Percentiles rank a stretch among this genome's conserved stretches.
phyloP scores from a whole-genome alignment of 2,329 filamentous ascomycete genomes.

The Stachybotrys echinatus region DNA sequence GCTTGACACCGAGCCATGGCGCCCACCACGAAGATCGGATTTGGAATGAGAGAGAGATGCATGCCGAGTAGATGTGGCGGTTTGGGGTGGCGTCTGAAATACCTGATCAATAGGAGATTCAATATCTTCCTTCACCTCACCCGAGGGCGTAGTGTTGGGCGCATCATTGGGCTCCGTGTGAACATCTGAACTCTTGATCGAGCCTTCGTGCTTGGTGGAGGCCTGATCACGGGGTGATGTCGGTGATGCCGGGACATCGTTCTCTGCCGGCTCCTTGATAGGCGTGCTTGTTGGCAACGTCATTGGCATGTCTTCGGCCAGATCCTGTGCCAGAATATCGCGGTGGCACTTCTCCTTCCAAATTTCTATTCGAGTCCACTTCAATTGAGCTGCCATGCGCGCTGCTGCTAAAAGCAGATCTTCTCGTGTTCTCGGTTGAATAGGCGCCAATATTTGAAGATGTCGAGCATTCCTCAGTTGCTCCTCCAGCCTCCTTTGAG shows the following conservation, averaged over 20 bases:
- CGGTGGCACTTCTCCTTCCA: conserved; percentile 89
- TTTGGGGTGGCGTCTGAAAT: conserved; percentile 24
- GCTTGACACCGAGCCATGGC: conserved; percentile 26
- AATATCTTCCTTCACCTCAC: conserved; percentile 11
- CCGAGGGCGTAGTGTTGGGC: conserved; percentile 11
- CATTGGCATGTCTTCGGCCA: conserved; percentile 64
- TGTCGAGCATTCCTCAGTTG: conserved; percentile 87
- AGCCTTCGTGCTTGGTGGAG: conserved; percentile 8
- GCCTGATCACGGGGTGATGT: conserved; percentile 18
- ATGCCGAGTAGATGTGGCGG: conserved; percentile 17
- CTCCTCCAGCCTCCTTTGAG: conserved; percentile 73
- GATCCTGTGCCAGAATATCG: conserved; percentile 78
- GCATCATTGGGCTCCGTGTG: conserved; percentile 16
- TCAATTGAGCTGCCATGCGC: conserved; percentile 79
- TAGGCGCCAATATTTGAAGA: conserved; percentile 80
- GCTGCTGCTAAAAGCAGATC: conserved; percentile 80
- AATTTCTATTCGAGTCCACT: conserved; percentile 91
- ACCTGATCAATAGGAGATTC: conserved; percentile 21
- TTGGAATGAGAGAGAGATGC: conserved; percentile 16
- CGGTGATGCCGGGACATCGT: conserved; percentile 18
- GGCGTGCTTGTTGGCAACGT: conserved; percentile 7
- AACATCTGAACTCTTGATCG: conserved; percentile 18
- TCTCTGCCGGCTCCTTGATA: conserved; percentile 17
- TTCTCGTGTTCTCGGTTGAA: conserved; percentile 85
- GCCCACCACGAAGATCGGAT: conserved; percentile 14